A percentile compares a stretch with the other conserved stretches of the same genome.
Conservation (phyloP, 2,329 filamentous ascomycete species). For the Chalaropsis ovoidea region DNA sequence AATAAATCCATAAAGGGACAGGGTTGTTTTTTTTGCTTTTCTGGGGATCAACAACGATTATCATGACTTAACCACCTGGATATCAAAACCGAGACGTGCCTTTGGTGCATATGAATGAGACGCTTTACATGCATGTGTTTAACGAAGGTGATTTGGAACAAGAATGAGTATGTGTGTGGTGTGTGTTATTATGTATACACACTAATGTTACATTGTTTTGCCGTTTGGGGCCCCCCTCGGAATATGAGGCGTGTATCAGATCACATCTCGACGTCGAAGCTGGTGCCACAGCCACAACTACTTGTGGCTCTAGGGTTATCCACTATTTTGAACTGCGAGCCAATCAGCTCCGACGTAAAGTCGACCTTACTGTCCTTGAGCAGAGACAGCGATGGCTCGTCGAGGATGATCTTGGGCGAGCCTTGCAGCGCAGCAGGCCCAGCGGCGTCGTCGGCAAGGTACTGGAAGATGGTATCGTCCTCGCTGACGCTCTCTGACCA, state of each 20-base stretch:
- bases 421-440: conserved; percentile 30
- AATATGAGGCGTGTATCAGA: background rate
- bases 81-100: background rate
- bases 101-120: background rate
- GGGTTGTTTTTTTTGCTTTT: conserved; percentile 26
- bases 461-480: conserved; percentile 83
- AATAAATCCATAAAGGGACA: conserved; percentile 24
- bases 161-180: background rate
- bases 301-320: conserved; percentile 87
- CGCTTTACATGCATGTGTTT: background rate
- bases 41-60: conserved; percentile 23
- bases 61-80: conserved; percentile 12
- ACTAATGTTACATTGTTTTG: background rate
- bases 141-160: background rate
- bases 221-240: too few relatives aligned
- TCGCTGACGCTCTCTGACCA: conserved; percentile 41
- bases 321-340: conserved; percentile 83
- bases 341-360: conserved; percentile 89
- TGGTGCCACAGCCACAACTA: conserved; percentile 93
- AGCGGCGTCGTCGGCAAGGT: conserved; percentile 42
- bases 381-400: conserved; percentile 75
- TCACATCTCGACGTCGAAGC: conserved; percentile 79
- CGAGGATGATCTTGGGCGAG: conserved; percentile 73
- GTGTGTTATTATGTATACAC: background rate
- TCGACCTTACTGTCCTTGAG: conserved; percentile 91